phyloP scores from a whole-genome alignment of 2,329 filamentous ascomycete genomes.

The Chaetomium olivaceum region DNA sequence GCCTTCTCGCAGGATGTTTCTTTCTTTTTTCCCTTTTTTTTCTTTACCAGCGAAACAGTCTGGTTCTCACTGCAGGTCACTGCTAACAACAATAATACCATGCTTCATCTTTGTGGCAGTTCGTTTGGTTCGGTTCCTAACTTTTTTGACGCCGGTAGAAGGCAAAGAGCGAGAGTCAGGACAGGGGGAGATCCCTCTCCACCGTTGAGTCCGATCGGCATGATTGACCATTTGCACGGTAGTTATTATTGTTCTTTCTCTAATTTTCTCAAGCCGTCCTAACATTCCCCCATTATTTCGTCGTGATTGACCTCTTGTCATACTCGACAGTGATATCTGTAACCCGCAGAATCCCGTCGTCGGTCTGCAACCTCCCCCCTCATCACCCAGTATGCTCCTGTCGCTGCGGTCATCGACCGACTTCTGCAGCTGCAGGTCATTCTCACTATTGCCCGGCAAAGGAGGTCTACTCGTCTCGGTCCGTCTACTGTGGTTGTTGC shows the following conservation, averaged over 20 bases:
- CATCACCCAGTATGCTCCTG: slow-evolving; percentile 16
- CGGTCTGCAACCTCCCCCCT: not conserved
- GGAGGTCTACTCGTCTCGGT: slow-evolving; percentile 15
- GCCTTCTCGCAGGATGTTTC: no score
- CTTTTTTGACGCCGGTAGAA: no score
- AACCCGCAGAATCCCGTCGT: slow-evolving; percentile 17
- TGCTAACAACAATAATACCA: no score
- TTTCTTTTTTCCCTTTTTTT: no score
- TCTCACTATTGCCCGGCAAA: not conserved
- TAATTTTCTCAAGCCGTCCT: not conserved
- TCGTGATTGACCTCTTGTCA: not conserved
- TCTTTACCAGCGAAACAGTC: no score
- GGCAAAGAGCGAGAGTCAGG: no score
- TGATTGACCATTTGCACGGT: no score
- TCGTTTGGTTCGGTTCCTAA: no score
- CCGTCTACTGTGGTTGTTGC: slow-evolving; percentile 18
- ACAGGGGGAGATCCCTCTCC: no score
- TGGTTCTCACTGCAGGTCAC: no score
- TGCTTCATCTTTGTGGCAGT: no score
- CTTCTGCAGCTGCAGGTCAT: slow-evolving; percentile 19
- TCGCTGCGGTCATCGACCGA: slow-evolving; percentile 21
- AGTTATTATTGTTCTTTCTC: not conserved
- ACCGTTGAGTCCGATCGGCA: no score
- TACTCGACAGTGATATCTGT: slow-evolving; percentile 21
- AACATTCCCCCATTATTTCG: not conserved